Base-by-base conservation (phyloP, 208 protist genomes). In the Entamoeba invadens region DNA sequence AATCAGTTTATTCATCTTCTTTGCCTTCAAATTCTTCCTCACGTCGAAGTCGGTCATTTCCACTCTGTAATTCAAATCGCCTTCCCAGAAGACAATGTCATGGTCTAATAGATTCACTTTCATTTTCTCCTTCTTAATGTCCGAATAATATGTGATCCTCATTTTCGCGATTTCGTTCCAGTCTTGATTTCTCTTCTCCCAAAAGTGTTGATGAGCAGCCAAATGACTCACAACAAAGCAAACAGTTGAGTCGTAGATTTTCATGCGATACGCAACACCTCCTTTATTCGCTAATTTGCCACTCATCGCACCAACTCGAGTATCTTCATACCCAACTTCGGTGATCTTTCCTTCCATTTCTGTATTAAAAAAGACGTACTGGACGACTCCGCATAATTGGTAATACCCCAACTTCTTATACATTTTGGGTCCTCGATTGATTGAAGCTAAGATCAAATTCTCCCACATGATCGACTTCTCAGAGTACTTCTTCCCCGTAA, bases 1-100 rank as follows among this genome's bases (percentile, higher is more conserved):
- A 6, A 91, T 3, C 3, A 96, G 93, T 91, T 91, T 16, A 18
- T 1, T 21, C 16, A 31, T 31, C 42, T 91, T 42, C 35, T 91
- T 91, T 14, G 42, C 45, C 14, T n/a, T 50, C 21, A 94, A 47
- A 42, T 87, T 10, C 10, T 46, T 44, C 4, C 92, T 3, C 21
- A 77, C 93, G 47, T 45, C 51, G 18, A 46, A 38, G 35, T 45
- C 42, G 0, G 93, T 10, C 12, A 94, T 92, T 94, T 98, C 97
- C 91, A 98, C 96, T 91, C 98, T 97, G 95, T 98, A 98, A 96
- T 98, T 98, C 16, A 98, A 96, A 92, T 98, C 98, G 3, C 98
- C 98, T 44, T 97, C 97, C 93, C 98, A 98, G 91, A 98, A 97
- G 14, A 97, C 96, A 45, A 97, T 93, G 95, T 98, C 97, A 94